These are phyloP conservation scores for Wickerhamiella slavikovae DNA, from an alignment of 805 yeast genomes.

Conservation along the genomic window DNA sequence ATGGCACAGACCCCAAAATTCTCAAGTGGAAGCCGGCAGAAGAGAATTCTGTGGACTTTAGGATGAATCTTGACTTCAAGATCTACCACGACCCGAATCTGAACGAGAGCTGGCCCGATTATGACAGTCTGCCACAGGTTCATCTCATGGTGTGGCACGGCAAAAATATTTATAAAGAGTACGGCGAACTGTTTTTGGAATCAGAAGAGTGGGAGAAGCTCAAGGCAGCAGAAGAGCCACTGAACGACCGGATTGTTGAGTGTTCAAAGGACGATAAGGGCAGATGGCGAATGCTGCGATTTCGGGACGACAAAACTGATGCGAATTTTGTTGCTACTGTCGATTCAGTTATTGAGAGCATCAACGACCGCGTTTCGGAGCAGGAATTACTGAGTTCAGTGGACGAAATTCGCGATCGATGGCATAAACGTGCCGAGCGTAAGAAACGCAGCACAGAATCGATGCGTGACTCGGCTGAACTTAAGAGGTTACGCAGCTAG, in stretches of 20 bases:
- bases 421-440: constrained; percentile 31
- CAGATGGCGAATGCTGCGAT: constrained; percentile 68
- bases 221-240: constrained; percentile 52
- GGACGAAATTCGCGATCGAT: constrained; percentile 31
- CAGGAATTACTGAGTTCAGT: constrained; percentile 49
- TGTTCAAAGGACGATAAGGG: constrained; percentile 47
- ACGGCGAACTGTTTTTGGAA: constrained; percentile 37
- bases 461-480: too few species aligned
- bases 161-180: constrained; percentile 29
- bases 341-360: constrained; percentile 61
- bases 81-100: constrained; percentile 39
- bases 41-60: constrained; percentile 85
- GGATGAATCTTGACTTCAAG: constrained; percentile 41
- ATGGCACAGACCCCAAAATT: constrained; percentile 73
- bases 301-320: constrained; percentile 78
- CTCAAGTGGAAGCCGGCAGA: constrained; percentile 95
- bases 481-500: too few species aligned
- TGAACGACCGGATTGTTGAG: constrained; percentile 78
- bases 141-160: constrained; percentile 68
- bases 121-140: constrained; percentile 57
- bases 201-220: constrained; percentile 68
- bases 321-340: constrained; percentile 76
- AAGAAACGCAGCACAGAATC: too few species aligned
- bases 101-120: constrained; percentile 22
- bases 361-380: constrained; percentile 65